Base-by-base conservation (phyloP, 148 eudicot species). In the Talinum fruticosum region DNA sequence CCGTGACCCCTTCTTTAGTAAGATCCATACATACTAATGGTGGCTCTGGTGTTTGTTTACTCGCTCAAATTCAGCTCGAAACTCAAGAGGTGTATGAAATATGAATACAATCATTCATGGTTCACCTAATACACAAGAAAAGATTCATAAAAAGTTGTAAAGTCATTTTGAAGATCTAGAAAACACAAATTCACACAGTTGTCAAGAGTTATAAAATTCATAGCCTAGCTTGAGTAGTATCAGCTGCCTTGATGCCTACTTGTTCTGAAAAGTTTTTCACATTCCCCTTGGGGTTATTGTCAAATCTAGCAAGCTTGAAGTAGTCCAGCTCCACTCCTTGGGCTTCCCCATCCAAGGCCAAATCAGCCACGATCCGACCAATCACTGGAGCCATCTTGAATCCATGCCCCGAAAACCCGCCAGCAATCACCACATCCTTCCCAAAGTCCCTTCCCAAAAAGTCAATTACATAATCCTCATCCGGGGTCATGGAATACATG, bases 351-450 rank as follows among this genome's bases (percentile, higher is more conserved):
- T 77, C 74, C 14, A 78, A 24, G 68, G 79, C 87, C 77, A 96
- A 47, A 23, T 93, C 97, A 0, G 86, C 89, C 79, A 90, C 73
- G 13, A 91, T 80, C 80, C 82, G 83, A 59, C 99, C 99, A 6
- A 96, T 77, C 24, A 86, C 83, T 5, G 97, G 99, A 5, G 87
- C 97, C 97, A 96, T 91, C 88, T 96, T 96, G 81, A 96, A 96
- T 59, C 99, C 99, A 8, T 96, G 99, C 24, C 99, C 97, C 1
- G 99, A 96, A 69, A 93, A 96, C 24, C 97, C 99, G 2, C 92
- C 97, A 0, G 87, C 97, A 2, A 96, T 83, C 80, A 91, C 92
- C 80, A 93, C 91, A 64, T 91, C 87, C 78, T 93, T 76, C n/a
- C 87, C 94, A 51, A 86, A 87, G 77, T 84, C 90, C n/a, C 93